A percentile compares a stretch with the other conserved stretches of the same genome.
These are phyloP conservation scores for Parasitella parasitica DNA, from an alignment of 371 early-diverging fungal species.

Conservation along the genomic window DNA sequence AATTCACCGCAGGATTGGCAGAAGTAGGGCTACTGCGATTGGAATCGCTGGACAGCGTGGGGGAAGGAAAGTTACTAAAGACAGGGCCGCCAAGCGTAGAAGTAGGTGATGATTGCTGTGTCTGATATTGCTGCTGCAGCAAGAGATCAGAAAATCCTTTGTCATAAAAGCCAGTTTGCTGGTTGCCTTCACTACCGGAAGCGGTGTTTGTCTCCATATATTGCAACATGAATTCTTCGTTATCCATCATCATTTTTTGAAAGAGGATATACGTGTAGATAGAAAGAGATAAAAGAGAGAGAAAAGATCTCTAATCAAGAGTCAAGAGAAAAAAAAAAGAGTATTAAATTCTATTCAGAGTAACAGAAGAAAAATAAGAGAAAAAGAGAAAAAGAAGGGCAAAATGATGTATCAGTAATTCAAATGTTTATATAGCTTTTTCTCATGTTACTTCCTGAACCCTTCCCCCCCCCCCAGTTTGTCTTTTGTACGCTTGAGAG, in stretches of 20 bases:
- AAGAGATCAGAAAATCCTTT: conserved; percentile 17
- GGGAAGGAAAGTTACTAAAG: conserved; percentile 19
- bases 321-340: not conserved
- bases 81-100: conserved; percentile 23
- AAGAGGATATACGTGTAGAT: not conserved
- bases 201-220: not conserved
- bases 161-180: conserved; percentile 7
- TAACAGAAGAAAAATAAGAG: not conserved
- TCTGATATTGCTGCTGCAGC: conserved; percentile 2
- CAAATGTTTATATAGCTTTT: conserved; percentile 1
- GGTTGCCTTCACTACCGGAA: not conserved
- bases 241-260: conserved; percentile 3
- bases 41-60: conserved; percentile 13
- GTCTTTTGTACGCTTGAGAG: not conserved
- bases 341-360: not conserved
- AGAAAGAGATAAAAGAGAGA: not conserved
- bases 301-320: not conserved
- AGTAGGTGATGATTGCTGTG: conserved; percentile 11
- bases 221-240: conserved; percentile 10
- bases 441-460: not conserved
- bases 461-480: not conserved
- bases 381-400: not conserved
- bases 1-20: not conserved
- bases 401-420: not conserved
- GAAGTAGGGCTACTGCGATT: conserved; percentile 7